These are phyloP conservation scores for Sporothrix brasiliensis DNA, from an alignment of 2,329 filamentous ascomycete genomes.

Conservation along the genomic window DNA sequence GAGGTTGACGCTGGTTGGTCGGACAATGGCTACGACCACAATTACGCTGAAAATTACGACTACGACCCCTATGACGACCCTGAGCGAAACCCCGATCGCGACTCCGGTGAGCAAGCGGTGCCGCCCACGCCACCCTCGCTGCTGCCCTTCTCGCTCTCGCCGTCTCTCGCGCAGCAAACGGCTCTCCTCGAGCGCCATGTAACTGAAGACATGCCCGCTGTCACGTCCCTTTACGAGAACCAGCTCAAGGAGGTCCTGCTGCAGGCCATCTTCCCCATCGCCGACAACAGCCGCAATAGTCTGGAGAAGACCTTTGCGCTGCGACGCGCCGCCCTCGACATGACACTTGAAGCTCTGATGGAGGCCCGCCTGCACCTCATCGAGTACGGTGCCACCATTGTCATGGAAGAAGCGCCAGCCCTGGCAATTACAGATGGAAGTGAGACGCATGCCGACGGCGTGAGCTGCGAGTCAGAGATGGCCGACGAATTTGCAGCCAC, in stretches of 20 bases:
- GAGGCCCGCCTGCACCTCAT: slow-evolving; percentile 2
- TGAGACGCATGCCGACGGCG: background rate
- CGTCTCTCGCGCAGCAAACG: slow-evolving; percentile 8
- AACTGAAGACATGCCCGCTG: slow-evolving; percentile 30
- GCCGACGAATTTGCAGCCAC: background rate
- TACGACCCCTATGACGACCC: background rate
- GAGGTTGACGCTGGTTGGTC: background rate
- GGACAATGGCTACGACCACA: background rate
- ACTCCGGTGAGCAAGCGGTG: background rate
- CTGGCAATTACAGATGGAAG: background rate
- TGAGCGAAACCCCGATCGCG: background rate
- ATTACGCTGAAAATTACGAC: background rate
- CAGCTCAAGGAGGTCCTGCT: slow-evolving; percentile 30
- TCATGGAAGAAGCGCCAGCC: background rate
- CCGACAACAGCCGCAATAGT: background rate
- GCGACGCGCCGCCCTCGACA: background rate
- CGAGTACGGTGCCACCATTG: background rate
- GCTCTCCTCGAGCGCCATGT: slow-evolving; percentile 30
- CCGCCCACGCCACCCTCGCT: background rate
- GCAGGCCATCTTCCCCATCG: slow-evolving; percentile 20
- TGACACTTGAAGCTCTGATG: slow-evolving; percentile 28
- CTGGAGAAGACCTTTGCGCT: background rate
- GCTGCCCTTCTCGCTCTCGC: slow-evolving; percentile 8
- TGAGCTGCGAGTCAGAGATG: background rate
- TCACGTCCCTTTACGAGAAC: slow-evolving; percentile 28